Conservation (phyloP, 2,329 filamentous ascomycete species). For the Gremmenia infestans region DNA sequence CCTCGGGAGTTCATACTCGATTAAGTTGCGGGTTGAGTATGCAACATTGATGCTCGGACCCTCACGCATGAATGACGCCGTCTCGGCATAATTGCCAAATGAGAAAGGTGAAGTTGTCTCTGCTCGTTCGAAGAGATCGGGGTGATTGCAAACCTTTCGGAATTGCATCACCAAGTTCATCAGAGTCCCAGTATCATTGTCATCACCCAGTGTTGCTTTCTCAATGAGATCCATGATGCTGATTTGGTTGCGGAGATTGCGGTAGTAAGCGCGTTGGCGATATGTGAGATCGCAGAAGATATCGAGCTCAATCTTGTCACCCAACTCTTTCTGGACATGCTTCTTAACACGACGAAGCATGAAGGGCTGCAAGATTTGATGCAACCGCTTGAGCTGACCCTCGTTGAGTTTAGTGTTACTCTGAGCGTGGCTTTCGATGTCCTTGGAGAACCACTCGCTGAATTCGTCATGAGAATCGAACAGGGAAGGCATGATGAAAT, state of each 20-base stretch:
- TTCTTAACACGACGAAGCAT: slow-evolving; percentile 99
- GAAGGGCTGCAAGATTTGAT: slow-evolving; percentile 99
- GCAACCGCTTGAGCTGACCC: slow-evolving; percentile 90
- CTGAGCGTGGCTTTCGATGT: slow-evolving; percentile 96
- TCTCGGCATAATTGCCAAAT: slow-evolving; percentile 85
- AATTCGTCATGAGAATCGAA: slow-evolving; percentile 94
- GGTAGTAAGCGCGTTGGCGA: slow-evolving; percentile 89
- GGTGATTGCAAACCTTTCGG: slow-evolving; percentile 98
- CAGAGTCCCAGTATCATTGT: slow-evolving; percentile 88
- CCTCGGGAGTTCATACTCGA: slow-evolving; percentile 78
- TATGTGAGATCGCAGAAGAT: slow-evolving; percentile 97
- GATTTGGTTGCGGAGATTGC: slow-evolving; percentile 90
- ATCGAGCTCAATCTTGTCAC: slow-evolving; percentile 96
- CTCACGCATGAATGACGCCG: slow-evolving; percentile 89
- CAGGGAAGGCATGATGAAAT: slow-evolving; percentile 99
- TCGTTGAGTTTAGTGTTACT: slow-evolving; percentile 99
- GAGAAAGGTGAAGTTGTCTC: slow-evolving; percentile 85
- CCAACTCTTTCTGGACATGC: slow-evolving; percentile 97
- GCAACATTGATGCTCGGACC: slow-evolving; percentile 72
- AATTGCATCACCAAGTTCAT: slow-evolving; percentile 99
- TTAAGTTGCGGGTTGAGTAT: slow-evolving; percentile 82
- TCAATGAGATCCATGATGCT: slow-evolving; percentile 98
- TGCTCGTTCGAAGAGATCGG: slow-evolving; percentile 91
- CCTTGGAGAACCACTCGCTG: slow-evolving; percentile 90
- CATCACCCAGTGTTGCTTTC: slow-evolving; percentile 90